These are phyloP conservation scores for Moricandia arvensis DNA, from an alignment of 345 rosid genomes.

Conservation along the genomic window DNA sequence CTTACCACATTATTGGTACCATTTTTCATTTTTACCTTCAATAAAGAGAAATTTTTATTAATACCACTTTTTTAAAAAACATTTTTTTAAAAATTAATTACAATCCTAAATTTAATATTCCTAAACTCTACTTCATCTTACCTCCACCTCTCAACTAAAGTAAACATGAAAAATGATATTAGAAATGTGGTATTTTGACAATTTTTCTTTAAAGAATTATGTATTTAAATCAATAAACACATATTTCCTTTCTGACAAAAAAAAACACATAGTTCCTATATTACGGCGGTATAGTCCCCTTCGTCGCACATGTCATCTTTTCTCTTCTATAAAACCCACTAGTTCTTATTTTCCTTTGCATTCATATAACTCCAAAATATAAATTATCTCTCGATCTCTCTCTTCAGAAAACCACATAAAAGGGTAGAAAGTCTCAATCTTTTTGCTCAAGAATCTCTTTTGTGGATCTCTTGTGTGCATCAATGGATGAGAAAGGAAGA, in stretches of 20 bases:
- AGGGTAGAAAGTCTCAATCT: conserved; percentile 6
- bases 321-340: conserved; percentile 44
- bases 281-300: conserved; percentile 37
- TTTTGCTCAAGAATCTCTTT: conserved; percentile 35
- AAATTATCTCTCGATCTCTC: not conserved
- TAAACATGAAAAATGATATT: no score
- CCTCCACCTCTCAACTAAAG: no score
- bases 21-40: no score
- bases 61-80: no score
- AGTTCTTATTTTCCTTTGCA: conserved; percentile 37
- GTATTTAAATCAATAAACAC: conserved; percentile 2
- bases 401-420: conserved; percentile 11
- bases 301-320: conserved; percentile 42
- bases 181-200: no score
- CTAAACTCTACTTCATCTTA: no score
- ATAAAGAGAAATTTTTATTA: no score
- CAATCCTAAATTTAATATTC: no score
- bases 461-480: conserved; percentile 29
- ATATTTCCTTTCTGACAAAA: no score
- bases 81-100: no score
- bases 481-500: conserved; percentile 54
- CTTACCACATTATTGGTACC: no score
- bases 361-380: conserved; percentile 27
- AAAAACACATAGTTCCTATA: conserved; percentile 29
- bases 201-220: not conserved